These are phyloP conservation scores for Clitocybe nebularis DNA, from an alignment of 1,284 basidiomycete genomes.

Conservation along the genomic window DNA sequence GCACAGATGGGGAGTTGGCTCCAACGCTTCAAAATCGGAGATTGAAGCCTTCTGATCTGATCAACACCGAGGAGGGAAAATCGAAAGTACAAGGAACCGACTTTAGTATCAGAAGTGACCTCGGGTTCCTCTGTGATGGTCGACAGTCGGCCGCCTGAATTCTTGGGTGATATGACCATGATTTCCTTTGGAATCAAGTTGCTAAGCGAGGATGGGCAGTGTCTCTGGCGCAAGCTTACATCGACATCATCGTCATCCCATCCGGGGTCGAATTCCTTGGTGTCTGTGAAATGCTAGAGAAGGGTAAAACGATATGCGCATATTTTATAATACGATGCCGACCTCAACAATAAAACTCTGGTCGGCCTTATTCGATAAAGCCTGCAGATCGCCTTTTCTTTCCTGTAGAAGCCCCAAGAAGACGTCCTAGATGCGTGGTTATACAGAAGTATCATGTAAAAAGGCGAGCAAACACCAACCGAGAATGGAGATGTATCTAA, in stretches of 20 bases:
- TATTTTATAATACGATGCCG: not conserved
- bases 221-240: constrained; percentile 25
- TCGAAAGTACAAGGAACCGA: not conserved
- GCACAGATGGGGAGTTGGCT: constrained; percentile 11
- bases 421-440: too few relatives aligned
- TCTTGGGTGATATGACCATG: constrained; percentile 35
- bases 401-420: too few relatives aligned
- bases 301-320: constrained; percentile 6
- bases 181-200: constrained; percentile 31
- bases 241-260: constrained; percentile 43
- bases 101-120: constrained; percentile 7
- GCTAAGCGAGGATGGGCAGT: not conserved
- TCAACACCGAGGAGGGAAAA: not conserved
- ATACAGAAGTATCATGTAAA: not conserved
- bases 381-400: constrained; percentile 8
- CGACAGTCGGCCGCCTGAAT: constrained; percentile 10
- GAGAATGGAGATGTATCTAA: constrained; percentile 28
- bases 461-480: constrained; percentile 16
- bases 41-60: constrained; percentile 2
- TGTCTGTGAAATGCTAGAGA: constrained; percentile 27
- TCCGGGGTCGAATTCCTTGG: constrained; percentile 32
- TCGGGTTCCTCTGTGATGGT: constrained; percentile 19
- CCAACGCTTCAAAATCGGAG: constrained; percentile 17
- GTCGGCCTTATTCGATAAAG: constrained; percentile 17
- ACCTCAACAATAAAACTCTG: constrained; percentile 40